Conservation (phyloP, 192 early-diverging fungal genomes). For the Coemansia sp. region DNA sequence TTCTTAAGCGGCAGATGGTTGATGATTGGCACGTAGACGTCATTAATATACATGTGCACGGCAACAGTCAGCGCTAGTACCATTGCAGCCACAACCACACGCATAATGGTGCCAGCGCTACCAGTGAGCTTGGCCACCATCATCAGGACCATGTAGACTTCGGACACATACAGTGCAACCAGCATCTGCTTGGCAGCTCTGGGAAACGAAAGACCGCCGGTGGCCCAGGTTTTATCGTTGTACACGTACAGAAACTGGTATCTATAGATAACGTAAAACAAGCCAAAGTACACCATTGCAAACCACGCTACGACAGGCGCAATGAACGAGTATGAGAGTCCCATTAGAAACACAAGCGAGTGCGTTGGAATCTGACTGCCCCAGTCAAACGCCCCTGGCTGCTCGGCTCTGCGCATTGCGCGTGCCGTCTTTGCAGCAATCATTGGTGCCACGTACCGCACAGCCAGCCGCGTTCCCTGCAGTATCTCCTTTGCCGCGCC, state of each 20-base stretch:
- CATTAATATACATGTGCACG: conserved; percentile 56
- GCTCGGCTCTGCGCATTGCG: conserved; percentile 56
- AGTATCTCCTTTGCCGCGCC: conserved; percentile 67
- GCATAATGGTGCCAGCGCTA: conserved; percentile 45
- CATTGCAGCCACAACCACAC: conserved; percentile 50
- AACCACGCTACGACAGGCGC: conserved; percentile 82
- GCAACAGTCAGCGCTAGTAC: conserved; percentile 56
- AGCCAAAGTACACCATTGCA: conserved; percentile 68
- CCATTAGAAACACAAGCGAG: conserved; percentile 68
- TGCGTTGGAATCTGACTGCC: conserved; percentile 67
- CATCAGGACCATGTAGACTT: conserved; percentile 75
- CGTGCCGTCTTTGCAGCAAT: conserved; percentile 78
- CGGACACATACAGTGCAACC: conserved; percentile 69
- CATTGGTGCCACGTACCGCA: conserved; percentile 58
- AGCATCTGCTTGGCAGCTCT: conserved; percentile 62
- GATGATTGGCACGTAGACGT: conserved; percentile 62
- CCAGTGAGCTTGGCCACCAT: conserved; percentile 55
- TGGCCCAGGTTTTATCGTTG: conserved; percentile 52
- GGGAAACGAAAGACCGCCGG: conserved; percentile 68
- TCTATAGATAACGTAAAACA: conserved; percentile 73
- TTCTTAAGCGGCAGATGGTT: conserved; percentile 52
- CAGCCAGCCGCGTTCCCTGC: conserved; percentile 66
- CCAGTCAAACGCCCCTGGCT: conserved; percentile 58
- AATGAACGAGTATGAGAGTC: conserved; percentile 76
- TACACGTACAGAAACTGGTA: conserved; percentile 85